Base-by-base conservation (phyloP, 2,329 filamentous ascomycete genomes). In the Thyridium curvatum region DNA sequence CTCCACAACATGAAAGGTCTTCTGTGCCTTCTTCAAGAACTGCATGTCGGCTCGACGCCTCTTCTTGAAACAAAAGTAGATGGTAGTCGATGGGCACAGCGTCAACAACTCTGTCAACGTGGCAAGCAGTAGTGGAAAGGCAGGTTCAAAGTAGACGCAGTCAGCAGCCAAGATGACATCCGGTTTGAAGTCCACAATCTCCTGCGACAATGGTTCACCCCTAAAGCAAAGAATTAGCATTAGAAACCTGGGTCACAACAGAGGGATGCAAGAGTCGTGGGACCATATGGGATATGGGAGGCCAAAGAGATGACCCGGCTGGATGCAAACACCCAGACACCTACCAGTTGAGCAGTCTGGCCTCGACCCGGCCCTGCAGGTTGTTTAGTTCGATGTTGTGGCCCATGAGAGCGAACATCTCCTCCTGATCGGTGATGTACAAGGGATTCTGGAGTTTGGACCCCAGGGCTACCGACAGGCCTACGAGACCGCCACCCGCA, bases 101-200 rank as follows among this genome's bases (percentile, higher is more conserved):
- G 77, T 74, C 47, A 95, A 70, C 35, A 96, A 69, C 46, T 86
- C 79, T 42, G 76, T 69, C 47, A 97, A 66, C 6, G 91, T 97
- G 46, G 79, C 67, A 54, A 93, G 74, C 34, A 98, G 73, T 28
- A 96, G 70, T 21, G 91, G 90, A 55, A 97, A 97, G 1, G 93
- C 87, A 3, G 91, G 89, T 62, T 97, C 93, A 60, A 94, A 94
- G 68, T 97, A 98, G 35, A 95, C 89, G 63, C 91, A 97, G 61
- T 97, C 93, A 31, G 90, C 91, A 4, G 93, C 93, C n/a, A 97
- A 74, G 40, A 98, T 81, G 40, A 95, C 71, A 52, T 90, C 80
- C 14, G 89, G 87, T 45, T 76, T 75, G 49, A 71, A 68, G 39
- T 70, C 62, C 38, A 70, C 49, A 32, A 83, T 65, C 32, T 66